These are phyloP conservation scores for Penicillium brevicompactum DNA, from an alignment of 2,329 filamentous ascomycete genomes.

Conservation along the genomic window DNA sequence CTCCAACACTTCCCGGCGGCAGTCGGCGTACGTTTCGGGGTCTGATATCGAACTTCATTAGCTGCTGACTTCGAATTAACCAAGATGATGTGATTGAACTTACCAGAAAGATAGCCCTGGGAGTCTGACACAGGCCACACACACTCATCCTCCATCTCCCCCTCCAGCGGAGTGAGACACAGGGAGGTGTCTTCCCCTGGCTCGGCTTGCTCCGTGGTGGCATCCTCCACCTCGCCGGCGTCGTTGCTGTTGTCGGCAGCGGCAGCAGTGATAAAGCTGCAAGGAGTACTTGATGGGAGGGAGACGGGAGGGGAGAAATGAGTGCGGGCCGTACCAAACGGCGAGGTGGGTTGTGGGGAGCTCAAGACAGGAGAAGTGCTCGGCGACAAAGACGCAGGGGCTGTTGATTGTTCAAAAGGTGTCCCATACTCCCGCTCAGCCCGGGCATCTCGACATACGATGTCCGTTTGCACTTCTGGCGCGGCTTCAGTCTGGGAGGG, in stretches of 20 bases:
- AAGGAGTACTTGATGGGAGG: not conserved
- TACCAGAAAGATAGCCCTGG: constrained; percentile 2
- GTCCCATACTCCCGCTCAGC: not conserved
- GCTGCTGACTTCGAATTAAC: not conserved
- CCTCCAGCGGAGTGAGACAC: not conserved
- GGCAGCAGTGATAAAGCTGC: not conserved
- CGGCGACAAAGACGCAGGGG: not conserved
- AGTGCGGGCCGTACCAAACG: constrained; percentile 1
- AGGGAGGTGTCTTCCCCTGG: not conserved
- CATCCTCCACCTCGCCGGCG: not conserved
- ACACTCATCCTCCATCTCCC: not conserved
- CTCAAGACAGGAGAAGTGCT: not conserved
- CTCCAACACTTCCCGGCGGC: not conserved
- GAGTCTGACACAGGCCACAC: not conserved
- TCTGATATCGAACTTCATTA: not conserved
- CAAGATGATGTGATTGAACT: not conserved
- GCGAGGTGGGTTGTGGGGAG: not conserved
- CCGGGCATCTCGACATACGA: not conserved
- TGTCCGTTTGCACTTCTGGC: not conserved
- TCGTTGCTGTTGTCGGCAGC: not conserved
- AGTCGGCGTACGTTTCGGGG: not conserved
- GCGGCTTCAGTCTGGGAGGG: not conserved
- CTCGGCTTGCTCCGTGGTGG: not conserved
- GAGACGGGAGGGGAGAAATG: not conserved
- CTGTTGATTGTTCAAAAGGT: not conserved